Evolutionary conservation across 306 rosid genomes (phyloP).

Genomic region (Quercus robur): DNA sequence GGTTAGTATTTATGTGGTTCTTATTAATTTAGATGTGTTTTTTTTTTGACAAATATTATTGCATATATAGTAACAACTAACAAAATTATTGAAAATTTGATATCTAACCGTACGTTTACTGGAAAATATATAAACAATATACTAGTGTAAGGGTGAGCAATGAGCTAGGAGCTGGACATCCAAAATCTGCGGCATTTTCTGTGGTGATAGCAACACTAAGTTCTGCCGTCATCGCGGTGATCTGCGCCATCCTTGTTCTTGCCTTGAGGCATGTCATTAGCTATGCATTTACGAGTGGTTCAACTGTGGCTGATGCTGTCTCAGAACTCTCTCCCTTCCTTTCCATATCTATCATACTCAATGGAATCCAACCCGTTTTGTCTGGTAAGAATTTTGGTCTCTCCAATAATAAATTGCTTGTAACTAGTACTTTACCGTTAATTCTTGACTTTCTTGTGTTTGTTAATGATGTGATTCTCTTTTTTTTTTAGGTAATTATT

Average conservation of each 20-base stretch:
- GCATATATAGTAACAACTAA: no score
- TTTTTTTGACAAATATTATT: no score
- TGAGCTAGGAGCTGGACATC: conserved; percentile 60
- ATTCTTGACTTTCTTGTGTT: no score
- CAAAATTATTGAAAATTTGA: no score
- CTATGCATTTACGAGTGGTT: conserved; percentile 37
- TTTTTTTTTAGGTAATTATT: no score
- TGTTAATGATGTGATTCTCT: no score
- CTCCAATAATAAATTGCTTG: not conserved
- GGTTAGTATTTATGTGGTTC: conserved; percentile 21
- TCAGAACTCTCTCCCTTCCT: conserved; percentile 40
- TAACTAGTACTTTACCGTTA: no score
- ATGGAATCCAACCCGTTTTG: conserved; percentile 52
- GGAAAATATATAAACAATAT: no score
- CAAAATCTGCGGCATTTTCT: conserved; percentile 43
- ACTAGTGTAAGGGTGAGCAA: conserved; percentile 53
- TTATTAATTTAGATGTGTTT: not conserved
- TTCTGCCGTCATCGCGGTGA: conserved; percentile 28
- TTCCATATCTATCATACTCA: conserved; percentile 36
- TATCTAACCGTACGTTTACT: no score
- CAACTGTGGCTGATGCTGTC: conserved; percentile 42
- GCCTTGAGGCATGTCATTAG: conserved; percentile 31
- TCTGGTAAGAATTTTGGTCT: conserved; percentile 23
- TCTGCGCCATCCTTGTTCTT: conserved; percentile 31
- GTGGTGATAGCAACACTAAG: conserved; percentile 29